These are phyloP conservation scores for Thraustochytrium striatum DNA, from an alignment of 352 stramenopile genomes.

Conservation along the genomic window DNA sequence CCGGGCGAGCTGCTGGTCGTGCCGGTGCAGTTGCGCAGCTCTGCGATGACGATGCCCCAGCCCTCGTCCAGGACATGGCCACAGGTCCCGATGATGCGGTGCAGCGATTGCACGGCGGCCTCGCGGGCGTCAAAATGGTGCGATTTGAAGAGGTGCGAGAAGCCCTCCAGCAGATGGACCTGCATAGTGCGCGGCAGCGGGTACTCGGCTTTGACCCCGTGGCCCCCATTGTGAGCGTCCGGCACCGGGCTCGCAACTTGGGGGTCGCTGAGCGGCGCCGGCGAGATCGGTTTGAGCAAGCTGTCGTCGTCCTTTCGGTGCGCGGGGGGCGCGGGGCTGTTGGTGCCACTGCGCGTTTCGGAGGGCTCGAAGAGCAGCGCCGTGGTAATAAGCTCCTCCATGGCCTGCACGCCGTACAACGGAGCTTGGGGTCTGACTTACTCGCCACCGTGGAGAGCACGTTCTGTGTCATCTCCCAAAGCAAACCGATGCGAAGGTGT, in stretches of 20 bases:
- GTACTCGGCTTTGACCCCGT: not conserved
- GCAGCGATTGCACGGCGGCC: constrained; percentile 11
- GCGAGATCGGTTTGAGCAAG: not conserved
- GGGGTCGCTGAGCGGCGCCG: too few relatives aligned
- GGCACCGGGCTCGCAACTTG: too few relatives aligned
- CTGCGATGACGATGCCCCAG: constrained; percentile 14
- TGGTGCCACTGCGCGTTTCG: not conserved
- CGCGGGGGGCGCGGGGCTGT: not conserved
- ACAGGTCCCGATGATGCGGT: constrained; percentile 39
- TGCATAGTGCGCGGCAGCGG: constrained; percentile 28
- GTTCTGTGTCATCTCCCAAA: constrained; percentile 49
- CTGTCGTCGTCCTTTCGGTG: not conserved
- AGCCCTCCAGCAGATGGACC: constrained; percentile 20
- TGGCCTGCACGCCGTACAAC: constrained; percentile 28
- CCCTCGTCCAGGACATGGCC: constrained; percentile 24
- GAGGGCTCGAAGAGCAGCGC: constrained; percentile 16
- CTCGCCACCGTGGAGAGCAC: constrained; percentile 27
- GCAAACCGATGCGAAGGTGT: constrained; percentile 49
- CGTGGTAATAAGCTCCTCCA: constrained; percentile 29
- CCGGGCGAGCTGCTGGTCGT: not conserved
- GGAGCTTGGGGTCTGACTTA: constrained; percentile 37
- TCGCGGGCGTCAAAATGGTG: constrained; percentile 28
- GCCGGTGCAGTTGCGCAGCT: constrained; percentile 18
- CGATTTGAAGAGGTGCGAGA: constrained; percentile 21
- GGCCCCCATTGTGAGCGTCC: not conserved